These are phyloP conservation scores for Yamadazyma triangularis DNA, from an alignment of 1,139 yeast genomes.

Conservation along the genomic window DNA sequence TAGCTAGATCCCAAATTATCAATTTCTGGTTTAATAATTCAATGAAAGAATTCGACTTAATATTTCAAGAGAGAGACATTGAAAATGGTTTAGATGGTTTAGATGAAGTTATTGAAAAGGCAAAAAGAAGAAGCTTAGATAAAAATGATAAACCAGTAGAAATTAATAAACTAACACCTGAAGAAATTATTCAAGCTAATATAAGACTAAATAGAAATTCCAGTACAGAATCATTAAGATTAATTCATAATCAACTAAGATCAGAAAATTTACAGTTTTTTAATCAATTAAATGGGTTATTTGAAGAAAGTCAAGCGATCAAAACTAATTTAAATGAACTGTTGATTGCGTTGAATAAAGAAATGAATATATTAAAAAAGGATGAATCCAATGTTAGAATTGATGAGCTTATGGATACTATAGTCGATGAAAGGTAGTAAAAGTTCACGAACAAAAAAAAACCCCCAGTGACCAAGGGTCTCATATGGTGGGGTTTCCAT, in stretches of 20 bases:
- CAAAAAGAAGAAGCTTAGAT: slow-evolving; percentile 31
- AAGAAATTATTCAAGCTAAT: slow-evolving; percentile 32
- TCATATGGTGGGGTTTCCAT: no score
- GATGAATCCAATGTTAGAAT: slow-evolving; percentile 18
- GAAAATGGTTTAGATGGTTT: slow-evolving; percentile 55
- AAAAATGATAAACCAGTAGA: slow-evolving; percentile 19
- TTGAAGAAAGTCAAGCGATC: slow-evolving; percentile 19
- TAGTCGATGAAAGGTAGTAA: no score
- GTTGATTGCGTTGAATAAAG: slow-evolving; percentile 22
- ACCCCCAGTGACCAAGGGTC: no score
- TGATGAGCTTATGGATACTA: slow-evolving; percentile 20
- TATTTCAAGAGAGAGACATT: slow-evolving; percentile 60
- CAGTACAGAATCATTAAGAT: slow-evolving; percentile 24
- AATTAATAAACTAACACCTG: slow-evolving; percentile 29
- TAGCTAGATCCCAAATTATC: slow-evolving; percentile 57
- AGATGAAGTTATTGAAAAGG: slow-evolving; percentile 60
- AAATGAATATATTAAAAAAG: slow-evolving; percentile 23
- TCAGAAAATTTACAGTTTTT: slow-evolving; percentile 31
- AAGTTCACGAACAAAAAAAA: no score
- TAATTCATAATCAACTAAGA: slow-evolving; percentile 35
- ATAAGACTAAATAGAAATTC: slow-evolving; percentile 19
- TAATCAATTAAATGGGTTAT: slow-evolving; percentile 19
- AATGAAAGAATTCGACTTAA: slow-evolving; percentile 58
- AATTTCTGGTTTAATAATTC: slow-evolving; percentile 60
- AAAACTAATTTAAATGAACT: slow-evolving; percentile 19